These are phyloP conservation scores for Suillus placidus DNA, from an alignment of 768 basidiomycete species.

Conservation along the genomic window DNA sequence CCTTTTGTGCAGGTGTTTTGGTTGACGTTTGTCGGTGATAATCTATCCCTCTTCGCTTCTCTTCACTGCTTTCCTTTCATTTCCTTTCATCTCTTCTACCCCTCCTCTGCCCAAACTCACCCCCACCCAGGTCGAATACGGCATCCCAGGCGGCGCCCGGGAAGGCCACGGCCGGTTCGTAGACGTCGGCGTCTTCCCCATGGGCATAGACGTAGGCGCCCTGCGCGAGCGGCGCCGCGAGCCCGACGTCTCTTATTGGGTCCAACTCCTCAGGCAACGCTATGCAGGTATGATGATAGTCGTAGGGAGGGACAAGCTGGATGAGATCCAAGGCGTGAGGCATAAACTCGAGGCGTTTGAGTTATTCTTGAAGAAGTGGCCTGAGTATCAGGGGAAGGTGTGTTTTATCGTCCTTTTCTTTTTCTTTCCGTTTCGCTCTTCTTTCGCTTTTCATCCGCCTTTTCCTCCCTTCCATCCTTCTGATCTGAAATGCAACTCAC, in stretches of 20 bases:
- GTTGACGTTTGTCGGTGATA: neutral
- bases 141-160: slow-evolving; percentile 1
- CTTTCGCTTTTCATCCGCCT: neutral
- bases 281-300: slow-evolving; percentile 87
- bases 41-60: neutral
- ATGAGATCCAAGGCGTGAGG: slow-evolving; percentile 83
- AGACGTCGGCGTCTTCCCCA: slow-evolving; percentile 86
- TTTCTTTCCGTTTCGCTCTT: neutral
- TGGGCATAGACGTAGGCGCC: slow-evolving; percentile 81
- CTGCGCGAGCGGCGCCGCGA: slow-evolving; percentile 71
- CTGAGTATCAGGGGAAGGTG: slow-evolving; percentile 80
- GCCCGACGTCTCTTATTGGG: slow-evolving; percentile 83
- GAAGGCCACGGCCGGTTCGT: slow-evolving; percentile 60
- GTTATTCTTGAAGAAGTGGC: slow-evolving; percentile 73
- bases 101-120: neutral
- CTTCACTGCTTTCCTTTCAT: neutral
- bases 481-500: neutral
- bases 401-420: neutral
- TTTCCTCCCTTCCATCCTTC: neutral
- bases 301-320: slow-evolving; percentile 87
- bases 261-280: slow-evolving; percentile 73
- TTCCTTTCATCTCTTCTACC: neutral
- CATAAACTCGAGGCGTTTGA: slow-evolving; percentile 88
- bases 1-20: neutral
- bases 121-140: neutral